phyloP scores from a whole-genome alignment of 2,329 filamentous ascomycete genomes.

The Fusarium chuoi region DNA sequence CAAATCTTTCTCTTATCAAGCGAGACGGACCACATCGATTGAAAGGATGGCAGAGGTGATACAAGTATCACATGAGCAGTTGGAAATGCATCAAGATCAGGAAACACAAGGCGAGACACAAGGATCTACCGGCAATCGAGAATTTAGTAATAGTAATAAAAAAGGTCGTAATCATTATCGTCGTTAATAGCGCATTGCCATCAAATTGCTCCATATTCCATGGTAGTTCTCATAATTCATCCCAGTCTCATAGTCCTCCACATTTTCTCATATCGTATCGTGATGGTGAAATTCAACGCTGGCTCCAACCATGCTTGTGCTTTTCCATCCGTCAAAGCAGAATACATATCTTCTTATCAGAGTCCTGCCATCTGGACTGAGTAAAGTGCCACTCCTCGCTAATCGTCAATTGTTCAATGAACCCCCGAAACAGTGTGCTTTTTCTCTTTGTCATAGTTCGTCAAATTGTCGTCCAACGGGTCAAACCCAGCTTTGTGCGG shows the following conservation, averaged over 20 bases:
- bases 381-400: constrained; percentile 7
- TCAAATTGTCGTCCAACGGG: constrained; percentile 22
- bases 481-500: background rate
- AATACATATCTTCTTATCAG: constrained; percentile 4
- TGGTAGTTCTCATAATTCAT: constrained; percentile 34
- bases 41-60: background rate
- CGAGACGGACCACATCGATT: background rate
- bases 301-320: constrained; percentile 34
- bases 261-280: constrained; percentile 22
- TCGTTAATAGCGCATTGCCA: constrained; percentile 42
- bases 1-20: background rate
- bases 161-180: constrained; percentile 42
- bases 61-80: constrained; percentile 4
- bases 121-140: background rate
- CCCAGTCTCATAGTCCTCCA: constrained; percentile 22
- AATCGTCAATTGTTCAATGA: constrained; percentile 15
- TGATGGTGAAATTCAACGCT: constrained; percentile 36
- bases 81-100: background rate
- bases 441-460: constrained; percentile 32
- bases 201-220: constrained; percentile 32
- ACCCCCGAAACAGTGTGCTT: constrained; percentile 10
- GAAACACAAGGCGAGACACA: background rate
- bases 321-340: constrained; percentile 18
- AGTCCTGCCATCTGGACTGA: background rate
- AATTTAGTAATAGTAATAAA: constrained; percentile 9